Base-by-base conservation (phyloP, 2,329 filamentous ascomycete genomes). In the Aspergillus awamori region DNA sequence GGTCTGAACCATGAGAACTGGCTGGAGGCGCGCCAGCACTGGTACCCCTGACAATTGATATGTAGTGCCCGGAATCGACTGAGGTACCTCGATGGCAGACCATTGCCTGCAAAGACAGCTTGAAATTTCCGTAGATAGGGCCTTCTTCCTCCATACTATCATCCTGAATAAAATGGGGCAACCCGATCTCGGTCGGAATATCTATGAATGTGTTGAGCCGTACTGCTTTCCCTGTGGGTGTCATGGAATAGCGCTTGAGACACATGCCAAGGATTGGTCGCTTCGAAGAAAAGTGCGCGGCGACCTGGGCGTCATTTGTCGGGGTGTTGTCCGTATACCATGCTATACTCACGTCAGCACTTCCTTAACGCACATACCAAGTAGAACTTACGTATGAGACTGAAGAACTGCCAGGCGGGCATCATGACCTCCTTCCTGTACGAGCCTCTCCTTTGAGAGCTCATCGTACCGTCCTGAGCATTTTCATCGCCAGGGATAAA, bases 371-470 rank as follows among this genome's bases (percentile, higher is more conserved):
- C 4, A 7, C 7, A 15, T 41, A 24, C 36, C 22, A 47, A 17
- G 8, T 15, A 56, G n/a, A 41, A 83, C 90, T 79, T 80, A 93
- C 90, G 93, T 69, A 97, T 92, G 26, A 98, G 81, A 70, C 91
- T 92, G 78, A 97, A 98, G 72, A 98, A 97, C 71, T 97, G 94
- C 93, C 93, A 98, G 2, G 95, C 95, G 39, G 94, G 94, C 81
- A 98, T 97, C 61, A 94, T 89, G 13, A 98, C 90, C 69, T 96
- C 93, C 72, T 94, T 97, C 65, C 84, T 76, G 53, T 83, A 76
- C 36, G 79, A 82, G 41, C 77, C 77, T 57, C 69, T 76, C 13
- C 74, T 72, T 39, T 73, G 69, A 5, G 64, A 63, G 39, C 69
- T 65, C 13, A 67, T 74, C 66, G 71, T 75, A 68, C 66, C 65